Base-by-base conservation (phyloP, 139 green algal genomes). In the Closterium sp. region DNA sequence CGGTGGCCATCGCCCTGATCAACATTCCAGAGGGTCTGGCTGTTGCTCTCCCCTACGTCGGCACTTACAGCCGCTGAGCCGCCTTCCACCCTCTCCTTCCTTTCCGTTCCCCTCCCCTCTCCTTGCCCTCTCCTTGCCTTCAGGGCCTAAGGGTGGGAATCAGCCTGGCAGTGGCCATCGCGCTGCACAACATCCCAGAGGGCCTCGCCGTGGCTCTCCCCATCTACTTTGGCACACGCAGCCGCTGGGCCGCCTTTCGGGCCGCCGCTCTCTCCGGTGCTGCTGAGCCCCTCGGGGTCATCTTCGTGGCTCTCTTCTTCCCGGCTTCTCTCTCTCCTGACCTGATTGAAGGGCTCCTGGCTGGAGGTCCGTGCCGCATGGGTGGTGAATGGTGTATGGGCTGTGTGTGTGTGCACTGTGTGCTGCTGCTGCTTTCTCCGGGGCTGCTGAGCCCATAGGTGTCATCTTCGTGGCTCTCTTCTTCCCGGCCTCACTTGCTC, bases 11-110 rank as follows among this genome's bases (percentile, higher is more conserved):
- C 33, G 96, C 95, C 2, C 90, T 98, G 36, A 96, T 98, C 94
- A 98, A 98, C 92, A 95, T 97, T 64, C 96, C 96, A 10, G 95
- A 96, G 89, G 97, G 97, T 84, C 93, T 97, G 2, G 96, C 95
- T n/a, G 96, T 99, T 7, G 97, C 97, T 6, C 95, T 99, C 93
- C 97, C 97, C 10, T 95, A 98, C 32, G 98, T 97, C 89, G 96
- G 97, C 8, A 98, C 97, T 0, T 93, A 94, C 38, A 94, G 43
- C 87, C 92, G 92, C 34, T 96, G 91, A 93, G 96, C 96, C 66
- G 97, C 92, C 32, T 97, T 98, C 89, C n/a, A n/a, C n/a, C n/a
- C n/a, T n/a, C n/a, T n/a, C n/a, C n/a, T n/a, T 66, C 38, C 4
- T 19, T 10, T 66, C 38, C 12, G 36, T 4, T 6, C 36, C 36